A percentile compares a stretch with the other conserved stretches of the same genome.
These are phyloP conservation scores for Aspergillus jensenii DNA, from an alignment of 2,329 filamentous ascomycete genomes.

Conservation along the genomic window DNA sequence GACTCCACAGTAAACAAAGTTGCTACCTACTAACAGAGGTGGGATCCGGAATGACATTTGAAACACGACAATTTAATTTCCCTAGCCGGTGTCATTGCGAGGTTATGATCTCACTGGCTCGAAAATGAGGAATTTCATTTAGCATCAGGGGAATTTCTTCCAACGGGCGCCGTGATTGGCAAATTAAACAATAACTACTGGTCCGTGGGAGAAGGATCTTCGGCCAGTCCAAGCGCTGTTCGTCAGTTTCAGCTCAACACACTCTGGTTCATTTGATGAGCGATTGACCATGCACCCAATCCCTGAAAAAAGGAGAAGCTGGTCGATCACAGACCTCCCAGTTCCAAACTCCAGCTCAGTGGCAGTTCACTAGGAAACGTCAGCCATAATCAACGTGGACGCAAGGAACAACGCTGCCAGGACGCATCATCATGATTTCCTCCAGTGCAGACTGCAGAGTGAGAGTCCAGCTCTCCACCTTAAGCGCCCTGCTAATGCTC, in stretches of 20 bases:
- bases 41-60: neutral
- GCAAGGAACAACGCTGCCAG: neutral
- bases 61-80: neutral
- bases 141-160: neutral
- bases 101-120: conserved; percentile 4
- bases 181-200: neutral
- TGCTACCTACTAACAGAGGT: too few relatives aligned
- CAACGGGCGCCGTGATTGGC: neutral
- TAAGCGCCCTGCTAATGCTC: neutral
- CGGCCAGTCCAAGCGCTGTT: conserved; percentile 5
- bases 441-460: neutral
- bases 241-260: neutral
- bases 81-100: neutral
- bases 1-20: too few relatives aligned
- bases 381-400: neutral
- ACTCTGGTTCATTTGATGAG: conserved; percentile 4
- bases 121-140: too few relatives aligned
- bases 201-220: conserved; percentile 1
- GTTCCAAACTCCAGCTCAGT: neutral
- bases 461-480: neutral
- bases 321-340: too few relatives aligned
- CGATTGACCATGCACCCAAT: neutral
- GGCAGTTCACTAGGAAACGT: conserved; percentile 1
- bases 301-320: neutral
- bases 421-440: neutral